phyloP scores from a whole-genome alignment of 1,284 basidiomycete genomes.

The Moesziomyces sp. region DNA sequence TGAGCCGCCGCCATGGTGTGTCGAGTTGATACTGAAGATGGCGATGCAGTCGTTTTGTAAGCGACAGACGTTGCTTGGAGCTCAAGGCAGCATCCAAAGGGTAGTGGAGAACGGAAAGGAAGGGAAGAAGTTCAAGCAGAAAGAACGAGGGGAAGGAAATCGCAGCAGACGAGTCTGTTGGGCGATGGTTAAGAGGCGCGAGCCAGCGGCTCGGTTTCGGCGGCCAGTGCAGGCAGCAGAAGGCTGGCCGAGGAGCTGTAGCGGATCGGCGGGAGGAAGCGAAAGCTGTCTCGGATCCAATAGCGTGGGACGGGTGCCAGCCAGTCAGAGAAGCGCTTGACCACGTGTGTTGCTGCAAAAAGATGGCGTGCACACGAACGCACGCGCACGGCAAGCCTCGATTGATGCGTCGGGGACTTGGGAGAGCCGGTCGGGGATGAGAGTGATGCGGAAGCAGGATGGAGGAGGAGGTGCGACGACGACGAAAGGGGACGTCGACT shows the following conservation, averaged over 20 bases:
- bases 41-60: slow-evolving; percentile 2
- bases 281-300: too few species aligned
- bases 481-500: background rate
- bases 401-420: background rate
- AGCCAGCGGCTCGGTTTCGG: too few species aligned
- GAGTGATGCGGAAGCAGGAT: background rate
- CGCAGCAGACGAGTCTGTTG: too few species aligned
- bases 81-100: background rate
- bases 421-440: background rate
- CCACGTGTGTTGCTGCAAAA: background rate
- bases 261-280: too few species aligned
- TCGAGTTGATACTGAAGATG: background rate
- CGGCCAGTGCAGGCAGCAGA: too few species aligned
- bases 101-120: background rate
- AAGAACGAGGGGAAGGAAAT: too few species aligned
- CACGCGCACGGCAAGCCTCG: background rate
- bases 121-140: too few species aligned
- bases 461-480: too few species aligned
- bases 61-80: too few species aligned
- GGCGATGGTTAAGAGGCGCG: too few species aligned
- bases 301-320: too few species aligned
- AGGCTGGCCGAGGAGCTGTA: too few species aligned
- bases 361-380: background rate
- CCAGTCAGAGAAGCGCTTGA: background rate
- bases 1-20: slow-evolving; percentile 21